phyloP scores from a whole-genome alignment of 257 asterid genomes.

The Fraxinus anomala region DNA sequence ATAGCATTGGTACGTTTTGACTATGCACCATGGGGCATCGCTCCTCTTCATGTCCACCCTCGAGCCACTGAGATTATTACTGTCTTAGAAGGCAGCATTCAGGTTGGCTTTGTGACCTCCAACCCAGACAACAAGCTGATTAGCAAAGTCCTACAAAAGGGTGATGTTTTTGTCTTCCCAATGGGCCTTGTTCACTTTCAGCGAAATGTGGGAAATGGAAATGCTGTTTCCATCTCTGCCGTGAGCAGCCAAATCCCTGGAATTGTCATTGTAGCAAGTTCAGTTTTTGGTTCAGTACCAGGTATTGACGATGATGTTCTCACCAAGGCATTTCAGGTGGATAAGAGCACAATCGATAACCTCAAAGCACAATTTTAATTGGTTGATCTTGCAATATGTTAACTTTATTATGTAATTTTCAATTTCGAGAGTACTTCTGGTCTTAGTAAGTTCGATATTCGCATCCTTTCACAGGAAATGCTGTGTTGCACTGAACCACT shows the following conservation, averaged over 20 bases:
- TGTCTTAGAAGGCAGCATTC: conserved; percentile 24
- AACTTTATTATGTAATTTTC: neutral
- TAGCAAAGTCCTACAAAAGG: conserved; percentile 8
- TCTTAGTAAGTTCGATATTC: neutral
- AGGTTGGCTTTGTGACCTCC: conserved; percentile 26
- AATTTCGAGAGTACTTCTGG: no score
- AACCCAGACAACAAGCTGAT: conserved; percentile 25
- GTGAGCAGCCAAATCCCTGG: conserved; percentile 26
- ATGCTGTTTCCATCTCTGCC: conserved; percentile 8
- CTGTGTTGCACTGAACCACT: no score
- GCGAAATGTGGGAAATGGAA: conserved; percentile 11
- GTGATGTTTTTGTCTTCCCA: conserved; percentile 27
- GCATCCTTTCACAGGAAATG: no score
- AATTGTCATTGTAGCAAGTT: conserved; percentile 3
- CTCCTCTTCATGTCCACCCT: conserved; percentile 32
- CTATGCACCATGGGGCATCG: conserved; percentile 24
- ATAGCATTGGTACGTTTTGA: conserved; percentile 17
- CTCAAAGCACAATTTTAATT: conserved; percentile 3
- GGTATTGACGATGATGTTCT: conserved; percentile 17
- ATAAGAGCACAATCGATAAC: conserved; percentile 12
- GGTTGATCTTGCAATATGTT: neutral
- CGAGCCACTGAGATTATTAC: conserved; percentile 27
- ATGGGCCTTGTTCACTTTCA: conserved; percentile 25
- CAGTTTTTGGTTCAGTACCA: conserved; percentile 19
- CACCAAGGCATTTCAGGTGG: conserved; percentile 26